phyloP scores from a whole-genome alignment of 2,329 filamentous ascomycete genomes.

The Scedosporium minutisporum region DNA sequence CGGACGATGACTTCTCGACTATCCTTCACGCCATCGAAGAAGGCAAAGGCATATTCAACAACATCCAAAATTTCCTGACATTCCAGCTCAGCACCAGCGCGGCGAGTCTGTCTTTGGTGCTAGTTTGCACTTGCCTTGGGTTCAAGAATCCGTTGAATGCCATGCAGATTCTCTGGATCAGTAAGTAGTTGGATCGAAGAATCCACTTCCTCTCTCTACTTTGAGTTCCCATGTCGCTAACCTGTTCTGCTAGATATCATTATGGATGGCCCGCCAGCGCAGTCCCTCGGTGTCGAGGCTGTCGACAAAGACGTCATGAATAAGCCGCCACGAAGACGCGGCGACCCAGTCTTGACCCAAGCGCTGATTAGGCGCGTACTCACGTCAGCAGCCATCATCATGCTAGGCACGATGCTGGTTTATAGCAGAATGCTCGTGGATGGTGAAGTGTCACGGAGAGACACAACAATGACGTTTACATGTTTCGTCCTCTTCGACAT shows the following conservation, averaged over 20 bases:
- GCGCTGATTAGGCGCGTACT: slow-evolving; percentile 75
- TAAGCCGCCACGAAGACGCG: slow-evolving; percentile 72
- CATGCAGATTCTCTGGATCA: slow-evolving; percentile 99
- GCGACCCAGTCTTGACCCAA: slow-evolving; percentile 82
- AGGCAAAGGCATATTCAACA: slow-evolving; percentile 98
- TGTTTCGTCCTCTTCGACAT: slow-evolving; percentile 99
- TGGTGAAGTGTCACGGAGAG: slow-evolving; percentile 75
- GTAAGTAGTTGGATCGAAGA: slow-evolving; percentile 43
- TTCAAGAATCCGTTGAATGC: slow-evolving; percentile 95
- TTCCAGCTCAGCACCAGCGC: slow-evolving; percentile 98
- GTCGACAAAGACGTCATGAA: slow-evolving; percentile 94
- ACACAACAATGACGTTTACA: slow-evolving; percentile 99
- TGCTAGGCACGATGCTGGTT: slow-evolving; percentile 81
- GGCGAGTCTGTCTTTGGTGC: slow-evolving; percentile 80
- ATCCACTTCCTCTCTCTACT: no score
- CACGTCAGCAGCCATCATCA: slow-evolving; percentile 80
- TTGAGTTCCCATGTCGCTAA: neutral
- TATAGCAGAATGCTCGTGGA: slow-evolving; percentile 83
- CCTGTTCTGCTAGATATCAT: slow-evolving; percentile 66
- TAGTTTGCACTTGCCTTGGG: slow-evolving; percentile 84
- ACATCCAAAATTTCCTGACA: slow-evolving; percentile 98
- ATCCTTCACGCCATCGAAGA: slow-evolving; percentile 95
- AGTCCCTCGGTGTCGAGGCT: slow-evolving; percentile 90
- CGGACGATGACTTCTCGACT: slow-evolving; percentile 80
- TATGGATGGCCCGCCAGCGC: slow-evolving; percentile 96